A percentile compares a stretch with the other conserved stretches of the same genome.
These are phyloP conservation scores for Myochromella boudieri DNA, from an alignment of 768 basidiomycete genomes.

Conservation along the genomic window DNA sequence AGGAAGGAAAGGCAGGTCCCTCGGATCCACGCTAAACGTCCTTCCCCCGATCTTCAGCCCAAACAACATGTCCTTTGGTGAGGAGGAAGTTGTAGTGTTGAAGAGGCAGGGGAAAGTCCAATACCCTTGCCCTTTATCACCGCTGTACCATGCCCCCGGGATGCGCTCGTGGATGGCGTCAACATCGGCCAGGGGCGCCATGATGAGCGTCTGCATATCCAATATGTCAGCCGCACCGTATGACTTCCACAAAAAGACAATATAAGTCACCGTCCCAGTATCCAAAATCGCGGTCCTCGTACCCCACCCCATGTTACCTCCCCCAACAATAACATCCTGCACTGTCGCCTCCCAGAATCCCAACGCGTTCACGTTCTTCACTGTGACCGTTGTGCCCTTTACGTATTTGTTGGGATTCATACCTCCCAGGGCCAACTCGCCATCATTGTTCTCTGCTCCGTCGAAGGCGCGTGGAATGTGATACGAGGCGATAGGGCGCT, in stretches of 20 bases:
- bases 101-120: constrained; percentile 73
- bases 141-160: constrained; percentile 51
- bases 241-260: background rate
- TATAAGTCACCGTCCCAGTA: constrained; percentile 32
- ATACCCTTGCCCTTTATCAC: constrained; percentile 26
- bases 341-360: constrained; percentile 58
- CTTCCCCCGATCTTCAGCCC: constrained; percentile 58
- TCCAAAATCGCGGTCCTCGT: constrained; percentile 58
- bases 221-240: background rate
- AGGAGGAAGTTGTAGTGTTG: too few relatives aligned
- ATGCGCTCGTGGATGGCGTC: constrained; percentile 53
- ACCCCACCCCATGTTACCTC: constrained; percentile 36
- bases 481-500: constrained; percentile 60
- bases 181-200: constrained; percentile 41
- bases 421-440: constrained; percentile 65
- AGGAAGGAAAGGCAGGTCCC: constrained; percentile 57
- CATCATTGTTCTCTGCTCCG: constrained; percentile 47
- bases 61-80: constrained; percentile 45
- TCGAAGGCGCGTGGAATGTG: constrained; percentile 63
- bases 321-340: constrained; percentile 48
- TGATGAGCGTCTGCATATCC: constrained; percentile 15
- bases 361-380: constrained; percentile 46
- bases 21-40: constrained; percentile 56
- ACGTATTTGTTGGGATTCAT: constrained; percentile 56
- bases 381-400: constrained; percentile 41